Percentiles rank a stretch among this genome's conserved stretches.
phyloP scores from a whole-genome alignment of 1,284 basidiomycete species.

The Sanguinoderma infundibulare region DNA sequence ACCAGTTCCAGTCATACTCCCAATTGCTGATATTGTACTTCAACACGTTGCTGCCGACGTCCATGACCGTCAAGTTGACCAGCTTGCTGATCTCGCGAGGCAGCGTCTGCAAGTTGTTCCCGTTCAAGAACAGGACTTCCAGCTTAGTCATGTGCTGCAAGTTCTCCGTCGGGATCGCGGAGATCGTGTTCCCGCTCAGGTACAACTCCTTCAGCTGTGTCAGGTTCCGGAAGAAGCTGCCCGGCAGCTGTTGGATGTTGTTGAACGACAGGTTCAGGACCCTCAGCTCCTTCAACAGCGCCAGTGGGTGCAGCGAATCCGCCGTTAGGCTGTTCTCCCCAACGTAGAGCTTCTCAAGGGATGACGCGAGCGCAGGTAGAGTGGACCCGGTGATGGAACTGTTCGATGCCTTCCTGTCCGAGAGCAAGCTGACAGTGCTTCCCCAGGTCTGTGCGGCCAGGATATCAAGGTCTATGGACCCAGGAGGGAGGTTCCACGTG shows the following conservation, averaged over 20 bases:
- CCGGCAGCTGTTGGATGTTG: slow-evolving; percentile 89
- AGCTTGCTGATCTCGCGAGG: slow-evolving; percentile 91
- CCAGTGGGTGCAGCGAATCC: slow-evolving; percentile 79
- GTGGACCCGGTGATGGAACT: slow-evolving; percentile 36
- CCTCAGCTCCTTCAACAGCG: slow-evolving; percentile 75
- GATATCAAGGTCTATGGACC: slow-evolving; percentile 22
- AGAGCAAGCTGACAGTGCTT: slow-evolving; percentile 17
- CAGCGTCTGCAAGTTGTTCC: slow-evolving; percentile 92
- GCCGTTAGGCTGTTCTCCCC: slow-evolving; percentile 92
- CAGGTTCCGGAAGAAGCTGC: slow-evolving; percentile 77
- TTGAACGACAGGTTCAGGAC: slow-evolving; percentile 97
- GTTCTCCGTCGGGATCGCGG: slow-evolving; percentile 90
- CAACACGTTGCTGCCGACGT: slow-evolving; percentile 93
- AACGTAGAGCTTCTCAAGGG: slow-evolving; percentile 80
- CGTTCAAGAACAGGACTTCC: slow-evolving; percentile 87
- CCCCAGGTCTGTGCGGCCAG: slow-evolving; percentile 11
- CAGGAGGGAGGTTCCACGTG: slow-evolving; percentile 67
- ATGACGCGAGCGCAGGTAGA: slow-evolving; percentile 72
- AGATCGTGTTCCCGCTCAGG: slow-evolving; percentile 92
- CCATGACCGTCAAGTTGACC: slow-evolving; percentile 80
- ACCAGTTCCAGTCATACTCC: slow-evolving; percentile 99
- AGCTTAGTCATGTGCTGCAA: slow-evolving; percentile 72
- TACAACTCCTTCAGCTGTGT: slow-evolving; percentile 84
- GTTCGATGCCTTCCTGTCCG: slow-evolving; percentile 51
- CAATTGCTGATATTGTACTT: slow-evolving; percentile 99